Conservation (phyloP, 2,329 filamentous ascomycete species). For the Trichophyton schoenleinii region DNA sequence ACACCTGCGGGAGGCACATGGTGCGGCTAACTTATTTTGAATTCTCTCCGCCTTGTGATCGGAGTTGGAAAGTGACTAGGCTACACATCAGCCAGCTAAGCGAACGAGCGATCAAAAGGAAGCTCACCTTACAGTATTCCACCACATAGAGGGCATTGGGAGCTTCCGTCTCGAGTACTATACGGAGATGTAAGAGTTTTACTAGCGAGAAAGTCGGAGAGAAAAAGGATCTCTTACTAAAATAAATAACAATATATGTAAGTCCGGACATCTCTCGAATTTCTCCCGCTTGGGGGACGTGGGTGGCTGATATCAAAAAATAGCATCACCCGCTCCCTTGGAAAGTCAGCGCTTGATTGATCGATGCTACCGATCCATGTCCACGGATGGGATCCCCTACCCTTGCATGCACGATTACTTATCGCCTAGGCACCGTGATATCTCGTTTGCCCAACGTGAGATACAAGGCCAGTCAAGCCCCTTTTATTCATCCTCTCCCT, state of each 20-base stretch:
- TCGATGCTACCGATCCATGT: background rate
- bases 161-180: background rate
- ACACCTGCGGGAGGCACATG: background rate
- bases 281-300: background rate
- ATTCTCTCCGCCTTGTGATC: background rate
- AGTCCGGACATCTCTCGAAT: background rate
- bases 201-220: background rate
- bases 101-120: background rate
- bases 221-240: background rate
- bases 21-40: background rate
- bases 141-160: background rate
- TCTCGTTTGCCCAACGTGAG: background rate
- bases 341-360: background rate
- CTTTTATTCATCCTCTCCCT: too few relatives aligned
- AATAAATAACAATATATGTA: background rate
- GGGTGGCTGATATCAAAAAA: background rate
- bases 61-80: background rate
- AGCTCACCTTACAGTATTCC: background rate
- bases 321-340: background rate
- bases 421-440: background rate
- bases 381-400: background rate
- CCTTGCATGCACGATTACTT: background rate
- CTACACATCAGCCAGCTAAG: background rate
- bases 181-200: background rate
- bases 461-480: background rate